phyloP scores from a whole-genome alignment of 192 early-diverging fungal species.

The Coemansia sp. region DNA sequence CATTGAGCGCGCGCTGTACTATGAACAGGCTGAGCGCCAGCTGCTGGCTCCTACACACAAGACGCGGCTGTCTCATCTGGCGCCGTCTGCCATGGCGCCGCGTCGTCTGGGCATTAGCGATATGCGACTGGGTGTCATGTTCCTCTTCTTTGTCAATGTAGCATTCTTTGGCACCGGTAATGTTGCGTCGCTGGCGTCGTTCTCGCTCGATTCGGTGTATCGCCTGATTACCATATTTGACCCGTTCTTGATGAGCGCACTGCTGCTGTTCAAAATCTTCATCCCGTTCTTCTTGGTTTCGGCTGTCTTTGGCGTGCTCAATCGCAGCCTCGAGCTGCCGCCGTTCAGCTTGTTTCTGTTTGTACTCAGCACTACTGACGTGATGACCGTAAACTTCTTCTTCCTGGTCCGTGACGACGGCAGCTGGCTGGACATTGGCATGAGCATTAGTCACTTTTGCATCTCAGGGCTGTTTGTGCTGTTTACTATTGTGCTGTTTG shows the following conservation, averaged over 20 bases:
- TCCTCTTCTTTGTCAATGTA: constrained; percentile 87
- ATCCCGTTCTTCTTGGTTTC: constrained; percentile 95
- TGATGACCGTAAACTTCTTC: constrained; percentile 96
- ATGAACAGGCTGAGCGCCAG: constrained; percentile 40
- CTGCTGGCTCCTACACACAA: constrained; percentile 31
- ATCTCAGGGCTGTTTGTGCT: constrained; percentile 90
- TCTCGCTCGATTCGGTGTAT: constrained; percentile 86
- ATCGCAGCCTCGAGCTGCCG: constrained; percentile 71
- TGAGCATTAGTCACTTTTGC: constrained; percentile 92
- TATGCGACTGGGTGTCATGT: constrained; percentile 64
- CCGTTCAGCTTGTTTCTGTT: constrained; percentile 84
- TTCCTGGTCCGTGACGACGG: constrained; percentile 89
- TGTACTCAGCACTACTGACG: constrained; percentile 82
- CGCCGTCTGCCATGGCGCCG: constrained; percentile 22
- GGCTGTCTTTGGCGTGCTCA: constrained; percentile 76
- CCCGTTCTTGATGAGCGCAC: constrained; percentile 83
- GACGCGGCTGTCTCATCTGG: constrained; percentile 34
- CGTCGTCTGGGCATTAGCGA: constrained; percentile 54
- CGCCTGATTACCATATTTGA: constrained; percentile 86
- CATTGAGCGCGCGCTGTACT: constrained; percentile 62
- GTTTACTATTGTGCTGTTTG: constrained; percentile 86
- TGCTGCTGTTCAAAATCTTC: constrained; percentile 84
- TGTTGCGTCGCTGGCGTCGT: constrained; percentile 81
- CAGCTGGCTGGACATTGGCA: constrained; percentile 95
- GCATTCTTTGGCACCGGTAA: constrained; percentile 98